phyloP scores from a whole-genome alignment of 2,329 filamentous ascomycete genomes.

The Clarireedia paspali region DNA sequence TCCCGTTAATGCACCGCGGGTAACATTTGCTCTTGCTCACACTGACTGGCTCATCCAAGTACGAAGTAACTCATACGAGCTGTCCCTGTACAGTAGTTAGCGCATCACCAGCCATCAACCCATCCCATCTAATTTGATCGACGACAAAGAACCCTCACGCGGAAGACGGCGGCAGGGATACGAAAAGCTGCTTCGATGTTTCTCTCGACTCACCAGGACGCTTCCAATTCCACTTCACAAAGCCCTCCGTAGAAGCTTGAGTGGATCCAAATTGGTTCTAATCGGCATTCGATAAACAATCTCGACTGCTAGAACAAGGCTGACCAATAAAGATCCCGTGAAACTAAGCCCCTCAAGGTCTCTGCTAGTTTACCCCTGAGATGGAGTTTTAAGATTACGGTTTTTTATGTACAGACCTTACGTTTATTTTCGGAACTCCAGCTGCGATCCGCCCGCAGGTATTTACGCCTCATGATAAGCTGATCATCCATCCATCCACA shows the following conservation, averaged over 20 bases:
- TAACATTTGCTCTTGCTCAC: no score
- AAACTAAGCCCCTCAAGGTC: not conserved
- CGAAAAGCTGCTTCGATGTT: not conserved
- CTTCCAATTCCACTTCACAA: not conserved
- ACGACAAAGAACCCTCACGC: not conserved
- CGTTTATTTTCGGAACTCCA: not conserved
- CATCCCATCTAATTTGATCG: no score
- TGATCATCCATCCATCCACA: not conserved
- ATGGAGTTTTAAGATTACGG: slow-evolving; percentile 10
- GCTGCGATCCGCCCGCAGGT: not conserved
- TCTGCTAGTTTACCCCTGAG: slow-evolving; percentile 9
- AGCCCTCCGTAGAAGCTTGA: not conserved
- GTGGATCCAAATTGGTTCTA: slow-evolving; percentile 1
- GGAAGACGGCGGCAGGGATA: not conserved
- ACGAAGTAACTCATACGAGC: no score
- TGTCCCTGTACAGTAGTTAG: no score
- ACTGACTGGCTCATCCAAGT: no score
- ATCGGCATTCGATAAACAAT: slow-evolving; percentile 10
- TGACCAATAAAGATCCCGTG: slow-evolving; percentile 4
- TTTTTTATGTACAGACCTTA: not conserved
- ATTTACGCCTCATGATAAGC: not conserved
- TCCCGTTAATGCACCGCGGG: no score
- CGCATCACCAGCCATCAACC: no score
- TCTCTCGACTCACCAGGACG: not conserved
- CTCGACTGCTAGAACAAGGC: slow-evolving; percentile 4